Conservation (phyloP, 2,329 filamentous ascomycete species). For the Xylaria sp. region DNA sequence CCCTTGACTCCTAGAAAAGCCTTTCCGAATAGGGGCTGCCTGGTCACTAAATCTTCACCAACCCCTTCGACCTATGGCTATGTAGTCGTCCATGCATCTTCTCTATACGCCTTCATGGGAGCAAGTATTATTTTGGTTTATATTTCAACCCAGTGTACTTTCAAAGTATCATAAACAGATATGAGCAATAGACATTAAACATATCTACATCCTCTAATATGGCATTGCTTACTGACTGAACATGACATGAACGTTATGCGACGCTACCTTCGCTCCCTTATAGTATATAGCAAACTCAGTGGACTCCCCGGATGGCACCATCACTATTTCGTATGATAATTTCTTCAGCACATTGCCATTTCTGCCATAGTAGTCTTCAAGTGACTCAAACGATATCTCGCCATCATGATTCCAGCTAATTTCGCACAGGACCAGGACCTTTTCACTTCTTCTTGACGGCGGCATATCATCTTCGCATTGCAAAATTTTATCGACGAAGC, state of each 20-base stretch:
- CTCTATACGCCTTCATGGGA: no score
- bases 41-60: no score
- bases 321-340: background rate
- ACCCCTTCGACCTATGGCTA: no score
- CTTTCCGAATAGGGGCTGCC: no score
- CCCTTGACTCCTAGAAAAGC: no score
- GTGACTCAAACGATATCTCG: background rate
- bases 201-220: no score
- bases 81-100: no score
- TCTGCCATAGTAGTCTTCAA: background rate
- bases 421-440: background rate
- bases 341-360: background rate
- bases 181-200: no score
- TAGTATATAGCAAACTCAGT: conserved; percentile 1
- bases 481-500: background rate
- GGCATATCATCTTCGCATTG: background rate
- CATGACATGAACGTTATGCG: background rate
- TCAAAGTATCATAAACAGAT: no score
- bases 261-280: background rate
- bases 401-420: background rate
- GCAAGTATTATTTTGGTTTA: no score
- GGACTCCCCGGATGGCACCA: background rate
- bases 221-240: background rate
- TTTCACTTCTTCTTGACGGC: background rate
- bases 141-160: no score